These are phyloP conservation scores for Macrocybe gigantea DNA, from an alignment of 768 basidiomycete species.

Conservation along the genomic window DNA sequence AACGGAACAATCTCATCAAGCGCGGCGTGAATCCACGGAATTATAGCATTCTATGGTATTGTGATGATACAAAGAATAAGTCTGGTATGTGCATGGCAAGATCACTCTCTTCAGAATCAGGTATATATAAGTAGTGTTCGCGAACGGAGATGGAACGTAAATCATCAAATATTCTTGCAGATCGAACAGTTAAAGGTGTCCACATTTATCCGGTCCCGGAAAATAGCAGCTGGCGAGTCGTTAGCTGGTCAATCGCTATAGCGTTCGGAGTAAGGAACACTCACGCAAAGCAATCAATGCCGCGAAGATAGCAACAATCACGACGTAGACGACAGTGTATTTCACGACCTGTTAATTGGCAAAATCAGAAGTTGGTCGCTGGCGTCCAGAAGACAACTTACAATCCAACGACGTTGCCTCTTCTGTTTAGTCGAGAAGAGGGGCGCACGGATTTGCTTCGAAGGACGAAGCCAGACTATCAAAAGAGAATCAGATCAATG, in stretches of 20 bases:
- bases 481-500: not conserved
- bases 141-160: slow-evolving; percentile 23
- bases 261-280: slow-evolving; percentile 23
- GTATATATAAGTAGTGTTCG: slow-evolving; percentile 14
- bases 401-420: slow-evolving; percentile 88
- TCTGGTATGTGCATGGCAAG: no score
- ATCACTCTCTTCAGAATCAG: slow-evolving; percentile 1
- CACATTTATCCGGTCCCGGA: slow-evolving; percentile 63
- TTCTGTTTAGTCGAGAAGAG: slow-evolving; percentile 94
- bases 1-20: no score
- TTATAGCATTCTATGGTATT: no score
- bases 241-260: slow-evolving; percentile 8
- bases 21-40: no score
- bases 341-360: slow-evolving; percentile 54
- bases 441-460: slow-evolving; percentile 89
- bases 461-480: slow-evolving; percentile 93
- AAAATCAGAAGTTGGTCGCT: slow-evolving; percentile 5
- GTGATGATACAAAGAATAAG: no score
- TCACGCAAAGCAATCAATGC: slow-evolving; percentile 80
- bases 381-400: slow-evolving; percentile 24
- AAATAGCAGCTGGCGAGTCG: slow-evolving; percentile 55
- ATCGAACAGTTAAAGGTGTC: slow-evolving; percentile 67
- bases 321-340: slow-evolving; percentile 77
- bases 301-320: slow-evolving; percentile 71
- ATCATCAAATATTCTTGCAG: slow-evolving; percentile 79